Base-by-base conservation (phyloP, 306 rosid genomes). In the Acacia crassicarpa region DNA sequence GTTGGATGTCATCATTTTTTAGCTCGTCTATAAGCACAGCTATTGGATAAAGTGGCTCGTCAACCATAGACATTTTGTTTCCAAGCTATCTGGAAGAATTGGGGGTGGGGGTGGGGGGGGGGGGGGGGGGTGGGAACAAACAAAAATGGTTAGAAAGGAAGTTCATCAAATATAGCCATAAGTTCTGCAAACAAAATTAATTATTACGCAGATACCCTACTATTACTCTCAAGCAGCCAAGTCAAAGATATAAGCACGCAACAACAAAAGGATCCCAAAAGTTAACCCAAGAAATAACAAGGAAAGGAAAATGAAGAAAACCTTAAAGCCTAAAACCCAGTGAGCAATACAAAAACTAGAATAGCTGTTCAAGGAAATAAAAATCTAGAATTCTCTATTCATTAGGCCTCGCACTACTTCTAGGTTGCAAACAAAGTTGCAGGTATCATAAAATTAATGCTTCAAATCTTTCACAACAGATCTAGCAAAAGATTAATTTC, bases 1-100 rank as follows among this genome's bases (percentile, higher is more conserved):
- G 91, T 87, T 93, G 97, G 73, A 93, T 93, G 84, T 91, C 97
- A 10, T 93, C 95, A 83, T 91, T 93, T 85, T 93, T 93, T 75
- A 93, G 91, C 88, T 93, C 97, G 17, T 93, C 97, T 63, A 93
- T 87, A 67, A 91, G 94, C 62, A 93, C 92, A 15, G 96, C 96
- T 76, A 93, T 91, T 22, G 97, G 97, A 81, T 93, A 91, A 46
- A 93, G 90, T 15, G 92, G 96, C 77, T 93, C 97, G 20, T 93
- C 92, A 48, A 79, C 91, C 84, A 76, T 44, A 82, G 95, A 80
- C 92, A 90, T 93, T 74, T 80, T 85, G 83, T 78, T 80, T 59
- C 82, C 85, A 81, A 58, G 40, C 33, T 68, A 66, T 77, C 84
- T 83, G 79, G 16, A 71, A 81, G 66, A 79, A 83, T 71, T n/a